Conservation (phyloP, 768 basidiomycete genomes). For the Termitomyces sp. region DNA sequence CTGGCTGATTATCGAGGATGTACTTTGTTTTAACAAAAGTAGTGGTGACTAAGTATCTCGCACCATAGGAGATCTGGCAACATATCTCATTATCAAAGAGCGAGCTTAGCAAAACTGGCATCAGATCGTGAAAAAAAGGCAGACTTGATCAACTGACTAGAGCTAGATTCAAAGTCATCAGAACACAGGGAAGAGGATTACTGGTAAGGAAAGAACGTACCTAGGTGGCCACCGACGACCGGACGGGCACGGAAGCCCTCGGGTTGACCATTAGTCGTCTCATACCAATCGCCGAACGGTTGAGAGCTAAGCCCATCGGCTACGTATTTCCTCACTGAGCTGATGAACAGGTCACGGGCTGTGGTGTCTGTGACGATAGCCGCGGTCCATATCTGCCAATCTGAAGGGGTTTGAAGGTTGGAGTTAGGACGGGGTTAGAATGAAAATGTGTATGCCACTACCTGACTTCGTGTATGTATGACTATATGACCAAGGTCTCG, state of each 20-base stretch:
- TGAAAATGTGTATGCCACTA: conserved; percentile 10
- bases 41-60: too few species aligned
- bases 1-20: too few species aligned
- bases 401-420: conserved; percentile 18
- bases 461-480: conserved; percentile 56
- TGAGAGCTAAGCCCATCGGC: conserved; percentile 38
- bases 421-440: background rate
- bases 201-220: conserved; percentile 17
- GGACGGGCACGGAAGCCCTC: conserved; percentile 52
- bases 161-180: background rate
- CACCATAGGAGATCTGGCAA: too few species aligned
- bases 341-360: conserved; percentile 45
- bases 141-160: conserved; percentile 1
- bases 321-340: conserved; percentile 43
- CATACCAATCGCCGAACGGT: conserved; percentile 48
- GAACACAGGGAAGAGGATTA: background rate
- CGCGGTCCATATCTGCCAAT: conserved; percentile 59
- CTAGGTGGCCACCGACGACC: conserved; percentile 55
- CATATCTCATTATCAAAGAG: background rate
- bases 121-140: background rate
- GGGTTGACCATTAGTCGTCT: conserved; percentile 41
- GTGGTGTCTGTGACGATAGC: conserved; percentile 41
- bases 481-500: conserved; percentile 12
- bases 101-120: conserved; percentile 1
- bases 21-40: too few species aligned